Evolutionary conservation across 352 stramenopile genomes (phyloP).

Genomic region (Blastocystis sp.): DNA sequence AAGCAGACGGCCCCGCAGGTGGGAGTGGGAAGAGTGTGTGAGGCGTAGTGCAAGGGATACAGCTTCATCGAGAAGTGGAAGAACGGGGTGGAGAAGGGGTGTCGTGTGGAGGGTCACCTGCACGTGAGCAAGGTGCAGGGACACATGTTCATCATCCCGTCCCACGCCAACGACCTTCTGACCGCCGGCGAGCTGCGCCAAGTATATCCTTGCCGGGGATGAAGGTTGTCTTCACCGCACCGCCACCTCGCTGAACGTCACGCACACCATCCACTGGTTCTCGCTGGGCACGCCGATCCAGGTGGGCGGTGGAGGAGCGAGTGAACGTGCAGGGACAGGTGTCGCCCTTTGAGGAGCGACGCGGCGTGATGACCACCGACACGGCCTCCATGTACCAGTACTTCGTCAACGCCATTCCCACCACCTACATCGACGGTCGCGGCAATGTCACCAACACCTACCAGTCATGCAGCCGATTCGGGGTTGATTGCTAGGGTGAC

Average conservation of each 20-base stretch:
- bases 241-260: constrained; percentile 34
- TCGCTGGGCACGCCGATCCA: constrained; percentile 27
- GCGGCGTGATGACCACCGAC: constrained; percentile 25
- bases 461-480: background rate
- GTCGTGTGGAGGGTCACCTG: constrained; percentile 41
- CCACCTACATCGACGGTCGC: constrained; percentile 73
- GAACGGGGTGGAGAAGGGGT: constrained; percentile 52
- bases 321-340: constrained; percentile 8
- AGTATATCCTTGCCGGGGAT: background rate
- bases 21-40: background rate
- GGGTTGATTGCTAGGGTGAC: constrained; percentile 17
- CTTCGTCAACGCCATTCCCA: constrained; percentile 82
- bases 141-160: constrained; percentile 51
- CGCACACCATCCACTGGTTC: constrained; percentile 50
- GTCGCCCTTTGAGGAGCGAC: constrained; percentile 32
- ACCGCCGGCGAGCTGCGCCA: background rate
- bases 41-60: constrained; percentile 32
- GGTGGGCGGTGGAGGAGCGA: background rate
- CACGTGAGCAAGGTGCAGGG: constrained; percentile 52
- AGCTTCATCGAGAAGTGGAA: constrained; percentile 61
- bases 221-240: no score
- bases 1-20: background rate
- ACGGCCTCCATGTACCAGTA: constrained; percentile 75
- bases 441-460: constrained; percentile 51
- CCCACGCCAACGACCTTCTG: constrained; percentile 13